Base-by-base conservation (phyloP, 108 stramenopile species). In the Fragilariopsis cylindrus region DNA sequence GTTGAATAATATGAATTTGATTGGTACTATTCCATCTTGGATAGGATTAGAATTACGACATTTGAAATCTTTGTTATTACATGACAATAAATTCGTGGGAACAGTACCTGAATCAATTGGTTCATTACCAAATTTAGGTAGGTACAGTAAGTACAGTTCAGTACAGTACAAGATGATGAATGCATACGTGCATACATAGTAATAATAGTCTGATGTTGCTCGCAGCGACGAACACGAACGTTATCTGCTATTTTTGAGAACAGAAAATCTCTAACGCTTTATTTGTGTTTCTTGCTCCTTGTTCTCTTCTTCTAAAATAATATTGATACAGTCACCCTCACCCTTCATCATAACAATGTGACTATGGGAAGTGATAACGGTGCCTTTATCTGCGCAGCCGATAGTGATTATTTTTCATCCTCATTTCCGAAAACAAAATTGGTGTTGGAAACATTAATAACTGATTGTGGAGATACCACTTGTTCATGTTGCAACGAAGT, bases 21-120 rank as follows among this genome's bases (percentile, higher is more conserved):
- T 40, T 6, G 79, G 79, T 1, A 16, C 56, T 5, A 71, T 84
- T 41, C 79, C 83, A 3, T 44, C 18, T 1, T 80, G 79, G 79
- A 73, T 84, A 42, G 43, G 43, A n/a, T 71, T 62, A 46, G 75
- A 67, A 11, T 76, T 57, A 6, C 75, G 54, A 11, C 21, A 78
- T 1, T 74, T 71, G 71, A 72, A 40, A 42, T 40, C 73, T 44
- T 49, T 83, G 60, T 77, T 78, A 50, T 44, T 80, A 30, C 55
- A 66, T 16, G n/a, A 63, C 3, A 82, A 78, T 55, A 43, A 30
- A 39, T 70, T 78, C 39, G 56, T 42, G 7, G 82, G 76, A 39
- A 65, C 15, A 7, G 40, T 73, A 3, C 79, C 76, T 7, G 60
- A 52, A 55, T 54, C 13, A 11, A 48, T 62, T 46, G 72, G 45